Evolutionary conservation across 768 basidiomycete genomes (phyloP).

Genomic region (Chalciporus pseudorubinellus): DNA sequence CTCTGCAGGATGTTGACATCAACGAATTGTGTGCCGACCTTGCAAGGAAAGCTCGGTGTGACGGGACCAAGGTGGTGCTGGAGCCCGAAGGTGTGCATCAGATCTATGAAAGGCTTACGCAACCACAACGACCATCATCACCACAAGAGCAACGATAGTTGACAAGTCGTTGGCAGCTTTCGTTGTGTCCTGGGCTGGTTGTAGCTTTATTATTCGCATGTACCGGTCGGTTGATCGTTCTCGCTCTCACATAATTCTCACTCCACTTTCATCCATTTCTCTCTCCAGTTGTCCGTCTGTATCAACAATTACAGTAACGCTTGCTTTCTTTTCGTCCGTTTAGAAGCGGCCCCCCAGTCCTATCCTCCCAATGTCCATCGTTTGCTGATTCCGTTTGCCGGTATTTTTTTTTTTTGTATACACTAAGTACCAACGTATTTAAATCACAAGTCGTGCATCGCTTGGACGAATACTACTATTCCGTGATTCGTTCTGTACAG

Average conservation of each 20-base stretch:
- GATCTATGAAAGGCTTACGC: slow-evolving; percentile 41
- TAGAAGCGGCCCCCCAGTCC: neutral
- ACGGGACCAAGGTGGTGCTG: slow-evolving; percentile 79
- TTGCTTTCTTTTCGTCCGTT: neutral
- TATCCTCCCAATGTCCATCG: neutral
- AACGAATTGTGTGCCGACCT: slow-evolving; percentile 79
- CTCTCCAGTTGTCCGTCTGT: neutral
- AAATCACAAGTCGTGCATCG: neutral
- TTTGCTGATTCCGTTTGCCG: neutral
- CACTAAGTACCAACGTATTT: neutral
- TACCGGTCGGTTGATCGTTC: too few relatives aligned
- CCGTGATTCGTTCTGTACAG: too few relatives aligned
- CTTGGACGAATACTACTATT: too few relatives aligned
- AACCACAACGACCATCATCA: slow-evolving; percentile 7
- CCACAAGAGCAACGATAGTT: slow-evolving; percentile 12
- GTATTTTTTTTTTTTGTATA: neutral
- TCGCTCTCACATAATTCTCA: neutral
- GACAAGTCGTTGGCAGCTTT: slow-evolving; percentile 2
- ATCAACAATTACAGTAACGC: neutral
- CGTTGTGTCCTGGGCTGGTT: neutral
- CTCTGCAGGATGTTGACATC: slow-evolving; percentile 66
- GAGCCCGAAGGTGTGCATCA: slow-evolving; percentile 47
- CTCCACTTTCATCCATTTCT: neutral
- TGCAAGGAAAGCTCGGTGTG: slow-evolving; percentile 77
- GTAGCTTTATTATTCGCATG: neutral